Evolutionary conservation across 2,329 filamentous ascomycete genomes (phyloP), one percentile per base, ranked within the genome.

Genomic region (Cladosporium sp.): DNA sequence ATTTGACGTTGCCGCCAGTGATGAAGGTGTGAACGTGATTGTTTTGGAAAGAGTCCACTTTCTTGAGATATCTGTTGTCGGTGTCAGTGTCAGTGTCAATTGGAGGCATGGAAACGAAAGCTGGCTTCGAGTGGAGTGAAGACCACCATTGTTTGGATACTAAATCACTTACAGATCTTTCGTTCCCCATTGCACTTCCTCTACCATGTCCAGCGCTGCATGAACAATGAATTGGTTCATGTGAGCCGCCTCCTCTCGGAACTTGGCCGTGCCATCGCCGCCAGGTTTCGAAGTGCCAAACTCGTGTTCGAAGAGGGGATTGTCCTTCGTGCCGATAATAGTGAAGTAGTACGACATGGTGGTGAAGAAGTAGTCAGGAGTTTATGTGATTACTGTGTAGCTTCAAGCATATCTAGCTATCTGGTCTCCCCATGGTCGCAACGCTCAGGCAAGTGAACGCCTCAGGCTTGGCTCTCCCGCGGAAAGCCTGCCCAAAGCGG

Each of bases 141-240:
- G 21, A 5, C 48, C 7, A 10, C 4, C 14, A 8, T 5, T 11
- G n/a, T 5, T 26, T 23, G 30, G 30, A n/a, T 39, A 18, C 2
- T 14, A 51, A 18, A 11, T 25, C 48, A n/a, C 83, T 69, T 81
- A 96, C 92, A 96, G 90, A 72, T 91, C 89, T 5, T 91, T 91
- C 67, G 84, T 91, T 7, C 88, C 90, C 94, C 95, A 99, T 81
- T 98, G 95, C 32, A 94, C 88, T 79, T 99, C 95, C 81, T 99
- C 95, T 60, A 97, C 91, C 54, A 98, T 92, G 78, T 99, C 95
- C 65, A 99, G 83, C 70, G 91, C 91, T 71, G 92, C 93, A 81
- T 99, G 94, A 34, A 97, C 88, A 76, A 98, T 92, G 82, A 99
- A 98, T 79, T 97, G 95, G 81, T 97, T 97, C 84, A 97, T 90